These are phyloP conservation scores for Typha latifolia DNA, from an alignment of 176 grass and related monocot species.

Conservation along the genomic window DNA sequence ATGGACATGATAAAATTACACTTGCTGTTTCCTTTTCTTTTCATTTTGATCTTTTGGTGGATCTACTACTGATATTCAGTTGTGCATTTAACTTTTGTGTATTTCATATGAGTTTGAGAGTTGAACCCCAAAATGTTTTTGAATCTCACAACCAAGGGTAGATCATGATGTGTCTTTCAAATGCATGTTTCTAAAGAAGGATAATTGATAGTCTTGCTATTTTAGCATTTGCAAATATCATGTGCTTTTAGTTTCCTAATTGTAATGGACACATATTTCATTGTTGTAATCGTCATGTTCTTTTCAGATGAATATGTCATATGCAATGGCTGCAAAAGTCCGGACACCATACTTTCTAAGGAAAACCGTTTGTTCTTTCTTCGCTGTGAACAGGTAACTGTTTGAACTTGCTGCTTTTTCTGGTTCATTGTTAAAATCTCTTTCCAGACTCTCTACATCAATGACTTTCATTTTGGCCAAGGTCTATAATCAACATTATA, in stretches of 20 bases:
- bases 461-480: neutral
- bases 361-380: slow-evolving; percentile 83
- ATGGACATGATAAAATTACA: too few species aligned
- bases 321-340: slow-evolving; percentile 86
- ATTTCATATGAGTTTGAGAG: too few species aligned
- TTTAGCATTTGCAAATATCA: neutral
- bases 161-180: too few species aligned
- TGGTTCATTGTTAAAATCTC: neutral
- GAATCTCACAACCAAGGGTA: too few species aligned
- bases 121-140: too few species aligned
- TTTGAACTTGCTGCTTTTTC: slow-evolving; percentile 1
- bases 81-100: too few species aligned
- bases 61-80: too few species aligned
- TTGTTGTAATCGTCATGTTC: neutral
- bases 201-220: neutral
- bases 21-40: too few species aligned
- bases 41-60: too few species aligned
- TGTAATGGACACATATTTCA: neutral
- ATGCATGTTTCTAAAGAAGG: too few species aligned
- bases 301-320: slow-evolving; percentile 70
- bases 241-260: neutral
- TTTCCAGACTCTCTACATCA: neutral
- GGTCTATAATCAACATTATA: too few species aligned
- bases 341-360: slow-evolving; percentile 69
- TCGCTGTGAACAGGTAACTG: slow-evolving; percentile 69